Evolutionary conservation across 345 rosid genomes (phyloP).

Genomic region (Eutrema japonicum): DNA sequence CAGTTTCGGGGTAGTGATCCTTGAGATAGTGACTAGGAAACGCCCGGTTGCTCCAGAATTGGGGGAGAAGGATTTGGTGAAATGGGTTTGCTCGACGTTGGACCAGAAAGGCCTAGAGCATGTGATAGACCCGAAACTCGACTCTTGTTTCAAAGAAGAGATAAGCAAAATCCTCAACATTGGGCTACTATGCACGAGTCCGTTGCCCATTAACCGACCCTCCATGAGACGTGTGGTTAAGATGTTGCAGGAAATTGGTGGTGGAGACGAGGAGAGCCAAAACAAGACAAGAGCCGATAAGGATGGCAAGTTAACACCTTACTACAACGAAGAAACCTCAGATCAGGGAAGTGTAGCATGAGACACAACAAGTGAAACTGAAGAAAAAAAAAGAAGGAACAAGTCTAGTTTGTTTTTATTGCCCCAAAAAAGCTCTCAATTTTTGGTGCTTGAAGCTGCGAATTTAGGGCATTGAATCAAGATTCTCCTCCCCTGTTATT

Average conservation of each 20-base stretch:
- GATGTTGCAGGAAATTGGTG: slow-evolving; percentile 75
- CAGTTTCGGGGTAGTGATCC: slow-evolving; percentile 95
- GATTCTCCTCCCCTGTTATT: slow-evolving; percentile 18
- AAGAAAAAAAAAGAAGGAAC: neutral
- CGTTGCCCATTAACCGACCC: slow-evolving; percentile 91
- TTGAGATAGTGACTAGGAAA: slow-evolving; percentile 87
- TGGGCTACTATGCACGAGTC: slow-evolving; percentile 84
- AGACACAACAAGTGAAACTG: slow-evolving; percentile 23
- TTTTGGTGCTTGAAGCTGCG: slow-evolving; percentile 43
- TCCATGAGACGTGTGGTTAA: slow-evolving; percentile 97
- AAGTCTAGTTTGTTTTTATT: neutral
- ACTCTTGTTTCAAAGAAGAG: slow-evolving; percentile 83
- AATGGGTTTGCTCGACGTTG: slow-evolving; percentile 82
- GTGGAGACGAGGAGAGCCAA: slow-evolving; percentile 46
- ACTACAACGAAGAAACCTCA: slow-evolving; percentile 81
- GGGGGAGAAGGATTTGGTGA: slow-evolving; percentile 95
- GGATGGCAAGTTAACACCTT: slow-evolving; percentile 88
- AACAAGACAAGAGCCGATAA: slow-evolving; percentile 42
- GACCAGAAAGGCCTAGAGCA: slow-evolving; percentile 83
- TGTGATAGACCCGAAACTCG: slow-evolving; percentile 80
- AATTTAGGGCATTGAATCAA: slow-evolving; percentile 36
- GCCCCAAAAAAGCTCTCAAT: slow-evolving; percentile 28
- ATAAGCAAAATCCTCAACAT: slow-evolving; percentile 84
- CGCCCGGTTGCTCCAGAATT: slow-evolving; percentile 78
- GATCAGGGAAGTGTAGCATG: slow-evolving; percentile 82